A percentile compares a stretch with the other conserved stretches of the same genome.
Conservation (phyloP, 2,329 filamentous ascomycete genomes). For the Venturia asperata region DNA sequence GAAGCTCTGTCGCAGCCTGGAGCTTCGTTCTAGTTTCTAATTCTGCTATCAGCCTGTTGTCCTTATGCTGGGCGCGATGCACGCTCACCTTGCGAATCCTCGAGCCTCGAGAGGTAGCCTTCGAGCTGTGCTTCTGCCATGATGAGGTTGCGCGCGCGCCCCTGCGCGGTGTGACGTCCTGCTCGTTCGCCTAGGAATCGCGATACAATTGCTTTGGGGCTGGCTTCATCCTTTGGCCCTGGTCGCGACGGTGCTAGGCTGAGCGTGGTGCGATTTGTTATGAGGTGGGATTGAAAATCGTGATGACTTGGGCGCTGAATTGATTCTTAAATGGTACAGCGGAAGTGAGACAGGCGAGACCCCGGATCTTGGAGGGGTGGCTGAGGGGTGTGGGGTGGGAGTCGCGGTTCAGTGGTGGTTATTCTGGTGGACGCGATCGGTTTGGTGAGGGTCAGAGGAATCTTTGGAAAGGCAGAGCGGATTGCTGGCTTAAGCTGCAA, state of each 20-base stretch:
- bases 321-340: background rate
- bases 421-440: background rate
- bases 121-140: constrained; percentile 18
- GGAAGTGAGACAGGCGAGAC: background rate
- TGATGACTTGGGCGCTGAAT: background rate
- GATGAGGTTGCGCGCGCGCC: constrained; percentile 1
- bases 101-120: constrained; percentile 13
- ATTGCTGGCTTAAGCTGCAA: too few species aligned
- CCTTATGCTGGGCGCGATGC: background rate
- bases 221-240: background rate
- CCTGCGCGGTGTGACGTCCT: background rate
- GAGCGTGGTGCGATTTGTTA: background rate
- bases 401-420: background rate
- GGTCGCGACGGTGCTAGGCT: constrained; percentile 9
- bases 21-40: constrained; percentile 74
- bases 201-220: background rate
- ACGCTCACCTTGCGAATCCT: constrained; percentile 8
- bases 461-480: too few species aligned
- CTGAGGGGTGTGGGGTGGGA: background rate
- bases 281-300: background rate
- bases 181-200: background rate
- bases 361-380: background rate
- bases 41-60: background rate
- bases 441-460: background rate
- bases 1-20: constrained; percentile 75